Percentiles rank a stretch among this genome's conserved stretches.
Evolutionary conservation across 2,329 filamentous ascomycete species (phyloP).

Genomic region (Canariomyces notabilis): DNA sequence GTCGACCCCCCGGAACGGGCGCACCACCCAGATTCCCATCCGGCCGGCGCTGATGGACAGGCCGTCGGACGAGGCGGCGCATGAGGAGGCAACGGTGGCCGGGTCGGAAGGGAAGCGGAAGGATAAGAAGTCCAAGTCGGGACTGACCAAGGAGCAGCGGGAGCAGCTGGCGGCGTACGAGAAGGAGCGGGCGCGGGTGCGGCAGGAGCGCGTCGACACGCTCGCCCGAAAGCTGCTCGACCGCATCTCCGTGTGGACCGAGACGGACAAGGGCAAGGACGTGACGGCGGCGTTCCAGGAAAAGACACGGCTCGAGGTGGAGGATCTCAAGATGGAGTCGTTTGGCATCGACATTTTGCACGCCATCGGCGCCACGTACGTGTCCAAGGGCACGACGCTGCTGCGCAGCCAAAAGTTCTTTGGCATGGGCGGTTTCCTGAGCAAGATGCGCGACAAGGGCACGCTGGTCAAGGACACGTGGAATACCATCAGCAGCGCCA

Average conservation of each 20-base stretch:
- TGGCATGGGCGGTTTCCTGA: conserved; percentile 92
- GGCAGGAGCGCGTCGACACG: conserved; percentile 80
- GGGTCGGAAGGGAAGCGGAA: conserved; percentile 60
- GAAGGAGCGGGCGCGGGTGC: conserved; percentile 73
- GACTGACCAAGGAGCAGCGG: conserved; percentile 83
- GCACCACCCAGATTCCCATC: conserved; percentile 57
- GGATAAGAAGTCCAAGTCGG: conserved; percentile 72
- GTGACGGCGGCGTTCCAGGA: conserved; percentile 87
- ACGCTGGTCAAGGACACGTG: conserved; percentile 96
- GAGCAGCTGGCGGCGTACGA: conserved; percentile 89
- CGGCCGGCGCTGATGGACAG: conserved; percentile 85
- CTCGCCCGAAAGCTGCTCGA: conserved; percentile 81
- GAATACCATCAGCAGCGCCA: conserved; percentile 93
- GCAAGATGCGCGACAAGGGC: conserved; percentile 90
- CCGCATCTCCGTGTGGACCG: conserved; percentile 90
- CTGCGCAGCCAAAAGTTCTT: conserved; percentile 96
- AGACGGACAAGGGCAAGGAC: conserved; percentile 83
- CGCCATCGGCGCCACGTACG: conserved; percentile 86
- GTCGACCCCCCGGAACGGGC: conserved; percentile 33
- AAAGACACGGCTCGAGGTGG: conserved; percentile 90
- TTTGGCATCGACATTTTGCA: conserved; percentile 96
- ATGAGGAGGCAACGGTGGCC: conserved; percentile 56
- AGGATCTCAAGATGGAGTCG: conserved; percentile 98
- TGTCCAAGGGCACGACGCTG: conserved; percentile 79
- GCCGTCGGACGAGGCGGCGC: conserved; percentile 69